Evolutionary conservation across 768 basidiomycete species (phyloP).

Genomic region (Leccinum rimulosum): DNA sequence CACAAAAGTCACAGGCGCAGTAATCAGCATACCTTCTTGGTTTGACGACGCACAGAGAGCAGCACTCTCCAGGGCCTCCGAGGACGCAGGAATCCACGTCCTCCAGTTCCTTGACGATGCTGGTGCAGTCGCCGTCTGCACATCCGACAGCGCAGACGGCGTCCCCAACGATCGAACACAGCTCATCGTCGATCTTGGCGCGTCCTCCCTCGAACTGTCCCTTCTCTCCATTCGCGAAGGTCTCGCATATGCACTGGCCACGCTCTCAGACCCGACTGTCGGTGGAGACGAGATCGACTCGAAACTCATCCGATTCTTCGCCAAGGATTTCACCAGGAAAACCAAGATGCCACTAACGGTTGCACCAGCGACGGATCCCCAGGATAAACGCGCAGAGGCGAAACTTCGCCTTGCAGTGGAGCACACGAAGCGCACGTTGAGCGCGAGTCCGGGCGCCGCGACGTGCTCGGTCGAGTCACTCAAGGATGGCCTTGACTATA

Average conservation of each 20-base stretch:
- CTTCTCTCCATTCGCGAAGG: slow-evolving; percentile 75
- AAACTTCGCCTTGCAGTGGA: slow-evolving; percentile 91
- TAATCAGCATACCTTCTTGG: slow-evolving; percentile 77
- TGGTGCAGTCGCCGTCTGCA: slow-evolving; percentile 63
- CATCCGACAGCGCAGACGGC: slow-evolving; percentile 43
- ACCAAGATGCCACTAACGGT: slow-evolving; percentile 73
- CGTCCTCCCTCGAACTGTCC: slow-evolving; percentile 65
- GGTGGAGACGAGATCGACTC: slow-evolving; percentile 77
- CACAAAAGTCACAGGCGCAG: slow-evolving; percentile 71
- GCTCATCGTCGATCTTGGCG: slow-evolving; percentile 78
- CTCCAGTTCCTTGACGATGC: slow-evolving; percentile 87
- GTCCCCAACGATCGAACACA: slow-evolving; percentile 66
- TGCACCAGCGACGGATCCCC: slow-evolving; percentile 51
- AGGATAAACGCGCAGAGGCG: slow-evolving; percentile 85
- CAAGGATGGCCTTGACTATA: slow-evolving; percentile 91
- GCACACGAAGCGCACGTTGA: slow-evolving; percentile 90
- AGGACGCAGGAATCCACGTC: slow-evolving; percentile 78
- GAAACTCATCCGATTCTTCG: slow-evolving; percentile 85
- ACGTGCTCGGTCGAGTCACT: slow-evolving; percentile 92
- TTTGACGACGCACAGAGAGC: slow-evolving; percentile 67
- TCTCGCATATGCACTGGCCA: slow-evolving; percentile 63
- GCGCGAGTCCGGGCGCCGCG: slow-evolving; percentile 82
- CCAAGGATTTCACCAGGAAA: slow-evolving; percentile 96
- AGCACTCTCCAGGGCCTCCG: slow-evolving; percentile 71
- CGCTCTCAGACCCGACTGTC: slow-evolving; percentile 42